Evolutionary conservation across 805 yeast genomes (phyloP).

Genomic region (Sporopachydermia lactativora): DNA sequence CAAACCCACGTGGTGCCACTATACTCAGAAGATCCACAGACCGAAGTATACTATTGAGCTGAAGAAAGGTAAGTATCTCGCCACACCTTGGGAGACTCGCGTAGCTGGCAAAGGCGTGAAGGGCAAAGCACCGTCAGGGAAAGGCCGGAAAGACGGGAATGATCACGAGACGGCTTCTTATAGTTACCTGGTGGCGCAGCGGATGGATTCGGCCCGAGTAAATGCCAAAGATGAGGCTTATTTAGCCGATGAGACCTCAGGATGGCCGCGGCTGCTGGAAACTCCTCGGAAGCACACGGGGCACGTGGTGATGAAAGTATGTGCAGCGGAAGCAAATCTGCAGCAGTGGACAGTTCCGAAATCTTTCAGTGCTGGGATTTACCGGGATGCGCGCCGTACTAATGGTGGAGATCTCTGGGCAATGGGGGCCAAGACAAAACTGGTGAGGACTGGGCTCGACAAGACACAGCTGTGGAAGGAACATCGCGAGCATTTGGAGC

Average conservation of each 20-base stretch:
- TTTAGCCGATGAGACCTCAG: constrained; percentile 16
- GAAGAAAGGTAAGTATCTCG: constrained; percentile 65
- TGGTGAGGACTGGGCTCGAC: constrained; percentile 8
- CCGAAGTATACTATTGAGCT: constrained; percentile 74
- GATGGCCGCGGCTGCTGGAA: constrained; percentile 60
- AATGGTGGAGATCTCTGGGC: constrained; percentile 85
- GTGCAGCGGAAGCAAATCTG: constrained; percentile 65
- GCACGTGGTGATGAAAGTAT: constrained; percentile 66
- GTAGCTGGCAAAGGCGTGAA: constrained; percentile 40
- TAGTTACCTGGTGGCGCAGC: constrained; percentile 59
- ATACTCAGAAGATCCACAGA: constrained; percentile 53
- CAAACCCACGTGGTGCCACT: constrained; percentile 50
- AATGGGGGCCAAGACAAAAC: constrained; percentile 42
- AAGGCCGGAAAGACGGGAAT: constrained; percentile 66
- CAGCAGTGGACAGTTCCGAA: constrained; percentile 85
- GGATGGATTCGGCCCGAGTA: constrained; percentile 33
- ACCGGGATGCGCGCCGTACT: constrained; percentile 85
- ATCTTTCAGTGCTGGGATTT: constrained; percentile 55
- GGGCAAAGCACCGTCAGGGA: constrained; percentile 37
- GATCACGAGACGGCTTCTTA: constrained; percentile 59
- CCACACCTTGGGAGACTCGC: constrained; percentile 53
- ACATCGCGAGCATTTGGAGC: no score
- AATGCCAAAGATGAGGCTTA: constrained; percentile 13
- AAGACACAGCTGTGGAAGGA: not conserved
- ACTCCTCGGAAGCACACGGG: constrained; percentile 69